phyloP scores from a whole-genome alignment of 805 yeast genomes.

The Spathaspora arborariae region DNA sequence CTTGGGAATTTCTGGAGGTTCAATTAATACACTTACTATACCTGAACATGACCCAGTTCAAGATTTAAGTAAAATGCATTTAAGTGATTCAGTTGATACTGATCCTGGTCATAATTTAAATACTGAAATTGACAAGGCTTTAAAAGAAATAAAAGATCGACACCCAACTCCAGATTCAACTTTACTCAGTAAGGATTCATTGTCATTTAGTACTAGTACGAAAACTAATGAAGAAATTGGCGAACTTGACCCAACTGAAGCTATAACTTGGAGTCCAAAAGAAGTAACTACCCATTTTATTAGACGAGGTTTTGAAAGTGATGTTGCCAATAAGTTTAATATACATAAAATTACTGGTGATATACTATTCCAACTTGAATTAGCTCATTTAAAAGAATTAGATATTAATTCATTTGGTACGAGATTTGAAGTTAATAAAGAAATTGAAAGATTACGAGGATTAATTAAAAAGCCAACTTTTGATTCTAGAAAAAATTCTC shows the following conservation, averaged over 20 bases:
- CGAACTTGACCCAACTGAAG: constrained; percentile 36
- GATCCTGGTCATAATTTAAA: no score
- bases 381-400: constrained; percentile 82
- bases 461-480: constrained; percentile 8
- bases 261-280: constrained; percentile 73
- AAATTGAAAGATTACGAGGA: constrained; percentile 64
- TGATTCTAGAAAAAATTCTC: constrained; percentile 24
- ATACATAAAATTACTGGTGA: constrained; percentile 87
- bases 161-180: background rate
- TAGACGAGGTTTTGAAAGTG: constrained; percentile 68
- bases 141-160: constrained; percentile 52
- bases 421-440: constrained; percentile 85
- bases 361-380: constrained; percentile 79
- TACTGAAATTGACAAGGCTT: constrained; percentile 69
- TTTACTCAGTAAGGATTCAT: background rate
- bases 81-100: background rate
- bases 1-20: background rate
- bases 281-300: constrained; percentile 78
- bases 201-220: background rate
- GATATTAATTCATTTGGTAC: constrained; percentile 94
- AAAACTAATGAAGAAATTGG: background rate
- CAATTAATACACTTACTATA: background rate
- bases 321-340: constrained; percentile 74
- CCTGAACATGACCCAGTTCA: background rate
- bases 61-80: background rate